A percentile compares a stretch with the other conserved stretches of the same genome.
These are phyloP conservation scores for Pisolithus albus DNA, from an alignment of 768 basidiomycete species.

Conservation along the genomic window DNA sequence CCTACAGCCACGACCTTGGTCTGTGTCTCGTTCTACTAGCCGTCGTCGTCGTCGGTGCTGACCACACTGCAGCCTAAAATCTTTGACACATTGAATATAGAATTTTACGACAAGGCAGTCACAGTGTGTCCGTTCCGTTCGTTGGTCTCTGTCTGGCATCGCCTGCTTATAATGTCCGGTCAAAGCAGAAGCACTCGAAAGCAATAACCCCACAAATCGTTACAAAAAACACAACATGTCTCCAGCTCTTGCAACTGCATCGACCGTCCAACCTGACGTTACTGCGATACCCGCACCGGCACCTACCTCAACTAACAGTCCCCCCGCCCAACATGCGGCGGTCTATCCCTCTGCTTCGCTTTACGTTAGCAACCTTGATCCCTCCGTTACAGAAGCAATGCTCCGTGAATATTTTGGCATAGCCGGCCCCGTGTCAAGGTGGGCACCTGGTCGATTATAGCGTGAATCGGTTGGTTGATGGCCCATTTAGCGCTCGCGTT, in stretches of 20 bases:
- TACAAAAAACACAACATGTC: slow-evolving; percentile 49
- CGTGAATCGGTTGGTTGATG: background rate
- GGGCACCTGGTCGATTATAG: slow-evolving; percentile 18
- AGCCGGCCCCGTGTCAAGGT: slow-evolving; percentile 99
- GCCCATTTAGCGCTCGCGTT: slow-evolving; percentile 77
- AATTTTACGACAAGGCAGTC: slow-evolving; percentile 65
- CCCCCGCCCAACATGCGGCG: slow-evolving; percentile 40
- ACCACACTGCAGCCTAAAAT: slow-evolving; percentile 43
- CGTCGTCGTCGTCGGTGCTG: slow-evolving; percentile 7
- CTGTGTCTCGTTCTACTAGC: slow-evolving; percentile 23
- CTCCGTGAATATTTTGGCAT: slow-evolving; percentile 99
- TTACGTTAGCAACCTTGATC: slow-evolving; percentile 98
- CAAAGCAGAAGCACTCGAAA: slow-evolving; percentile 68
- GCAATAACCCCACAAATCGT: slow-evolving; percentile 57
- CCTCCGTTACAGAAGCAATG: slow-evolving; percentile 98
- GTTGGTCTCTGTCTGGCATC: slow-evolving; percentile 8
- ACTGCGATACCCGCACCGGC: slow-evolving; percentile 34
- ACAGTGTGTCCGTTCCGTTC: slow-evolving; percentile 51
- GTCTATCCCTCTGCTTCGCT: slow-evolving; percentile 84
- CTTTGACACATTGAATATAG: slow-evolving; percentile 43
- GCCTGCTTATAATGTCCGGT: slow-evolving; percentile 28
- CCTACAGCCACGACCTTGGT: slow-evolving; percentile 57
- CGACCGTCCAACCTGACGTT: slow-evolving; percentile 45
- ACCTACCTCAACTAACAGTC: slow-evolving; percentile 48
- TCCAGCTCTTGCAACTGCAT: slow-evolving; percentile 47